Conservation (phyloP, 495 filamentous ascomycete species). For the Penicillium steckii region DNA sequence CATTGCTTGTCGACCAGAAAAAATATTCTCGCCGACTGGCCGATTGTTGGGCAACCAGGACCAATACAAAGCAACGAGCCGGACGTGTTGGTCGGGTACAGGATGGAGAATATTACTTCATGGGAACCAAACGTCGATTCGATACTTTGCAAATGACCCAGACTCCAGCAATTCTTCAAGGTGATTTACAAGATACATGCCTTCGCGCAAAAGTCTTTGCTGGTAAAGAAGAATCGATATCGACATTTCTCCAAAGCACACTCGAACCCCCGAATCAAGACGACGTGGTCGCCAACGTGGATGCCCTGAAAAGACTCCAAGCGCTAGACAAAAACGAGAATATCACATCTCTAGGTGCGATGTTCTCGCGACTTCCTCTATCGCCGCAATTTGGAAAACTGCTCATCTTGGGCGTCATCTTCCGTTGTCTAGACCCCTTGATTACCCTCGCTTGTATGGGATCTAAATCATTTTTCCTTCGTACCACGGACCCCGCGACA, state of each 20-base stretch:
- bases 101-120: conserved; percentile 56
- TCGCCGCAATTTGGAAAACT: conserved; percentile 55
- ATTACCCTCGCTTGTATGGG: conserved; percentile 49
- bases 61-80: conserved; percentile 55
- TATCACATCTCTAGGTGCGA: conserved; percentile 51
- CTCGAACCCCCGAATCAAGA: conserved; percentile 51
- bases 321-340: conserved; percentile 50
- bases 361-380: conserved; percentile 48
- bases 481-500: conserved; percentile 20
- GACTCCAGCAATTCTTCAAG: conserved; percentile 37
- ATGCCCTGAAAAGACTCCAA: conserved; percentile 42
- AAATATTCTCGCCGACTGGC: conserved; percentile 44
- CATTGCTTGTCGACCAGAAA: conserved; percentile 48
- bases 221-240: conserved; percentile 22
- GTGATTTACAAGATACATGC: conserved; percentile 12
- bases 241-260: conserved; percentile 46
- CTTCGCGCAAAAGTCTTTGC: conserved; percentile 13
- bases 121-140: conserved; percentile 50
- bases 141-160: conserved; percentile 46
- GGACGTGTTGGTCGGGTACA: conserved; percentile 60
- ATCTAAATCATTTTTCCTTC: conserved; percentile 40
- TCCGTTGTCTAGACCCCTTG: conserved; percentile 61
- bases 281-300: conserved; percentile 44
- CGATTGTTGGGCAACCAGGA: conserved; percentile 54
- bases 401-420: conserved; percentile 58